phyloP scores from a whole-genome alignment of 2,329 filamentous ascomycete genomes.

The Sphaerostilbella broomeana region DNA sequence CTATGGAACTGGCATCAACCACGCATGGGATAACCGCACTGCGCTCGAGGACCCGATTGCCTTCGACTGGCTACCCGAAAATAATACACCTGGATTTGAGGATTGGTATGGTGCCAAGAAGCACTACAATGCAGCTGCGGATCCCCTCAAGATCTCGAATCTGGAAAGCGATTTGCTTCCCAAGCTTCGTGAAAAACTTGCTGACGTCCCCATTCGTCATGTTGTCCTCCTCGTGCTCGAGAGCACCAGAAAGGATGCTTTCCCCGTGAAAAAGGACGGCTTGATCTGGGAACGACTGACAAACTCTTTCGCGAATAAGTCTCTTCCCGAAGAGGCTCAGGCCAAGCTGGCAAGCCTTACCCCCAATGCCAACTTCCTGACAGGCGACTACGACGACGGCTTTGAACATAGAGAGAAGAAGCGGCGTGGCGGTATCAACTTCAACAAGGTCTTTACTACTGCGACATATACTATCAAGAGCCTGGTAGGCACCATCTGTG shows the following conservation, averaged over 20 bases:
- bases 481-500: constrained; percentile 35
- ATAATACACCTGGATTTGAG: constrained; percentile 16
- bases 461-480: constrained; percentile 40
- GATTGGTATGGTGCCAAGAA: constrained; percentile 23
- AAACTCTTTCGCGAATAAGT: constrained; percentile 25
- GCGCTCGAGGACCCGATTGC: constrained; percentile 15
- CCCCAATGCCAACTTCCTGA: constrained; percentile 27
- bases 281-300: constrained; percentile 31
- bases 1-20: constrained; percentile 15
- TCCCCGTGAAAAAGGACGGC: constrained; percentile 36
- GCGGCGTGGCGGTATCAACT: constrained; percentile 33
- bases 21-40: constrained; percentile 18
- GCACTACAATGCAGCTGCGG: constrained; percentile 30
- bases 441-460: constrained; percentile 34
- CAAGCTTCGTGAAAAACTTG: constrained; percentile 20
- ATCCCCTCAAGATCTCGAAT: constrained; percentile 37
- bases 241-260: constrained; percentile 39
- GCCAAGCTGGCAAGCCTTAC: constrained; percentile 25
- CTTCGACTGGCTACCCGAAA: constrained; percentile 17
- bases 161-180: constrained; percentile 27
- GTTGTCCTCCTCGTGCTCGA: constrained; percentile 39
- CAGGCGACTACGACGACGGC: constrained; percentile 31
- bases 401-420: constrained; percentile 21
- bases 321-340: constrained; percentile 27
- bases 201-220: constrained; percentile 34